These are phyloP conservation scores for Grigorovia jiainica DNA, from an alignment of 805 yeast species.

Conservation along the genomic window DNA sequence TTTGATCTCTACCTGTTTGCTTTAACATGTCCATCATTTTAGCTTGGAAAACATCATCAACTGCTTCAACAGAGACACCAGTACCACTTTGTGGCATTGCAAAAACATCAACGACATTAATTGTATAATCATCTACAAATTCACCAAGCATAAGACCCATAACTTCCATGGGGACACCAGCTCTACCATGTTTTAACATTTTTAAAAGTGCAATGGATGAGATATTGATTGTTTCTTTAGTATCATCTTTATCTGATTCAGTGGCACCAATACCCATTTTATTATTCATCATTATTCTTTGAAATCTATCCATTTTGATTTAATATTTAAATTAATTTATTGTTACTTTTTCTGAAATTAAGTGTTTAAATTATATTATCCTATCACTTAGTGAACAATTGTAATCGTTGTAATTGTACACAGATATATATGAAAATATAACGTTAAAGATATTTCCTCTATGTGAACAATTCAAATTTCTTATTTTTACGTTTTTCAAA, in stretches of 20 bases:
- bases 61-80: slow-evolving; percentile 98
- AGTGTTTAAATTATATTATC: no score
- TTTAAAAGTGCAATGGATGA: slow-evolving; percentile 90
- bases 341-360: neutral
- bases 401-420: no score
- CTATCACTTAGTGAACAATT: no score
- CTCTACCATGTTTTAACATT: slow-evolving; percentile 96
- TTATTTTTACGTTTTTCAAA: neutral
- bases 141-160: slow-evolving; percentile 99
- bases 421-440: no score
- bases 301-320: slow-evolving; percentile 33
- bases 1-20: slow-evolving; percentile 98
- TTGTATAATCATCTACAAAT: slow-evolving; percentile 93
- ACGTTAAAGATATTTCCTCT: neutral
- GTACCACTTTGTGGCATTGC: slow-evolving; percentile 99
- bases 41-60: slow-evolving; percentile 97
- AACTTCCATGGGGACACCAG: slow-evolving; percentile 78
- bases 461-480: neutral
- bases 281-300: slow-evolving; percentile 31
- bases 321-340: neutral
- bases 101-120: slow-evolving; percentile 94
- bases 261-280: slow-evolving; percentile 29
- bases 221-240: slow-evolving; percentile 91
- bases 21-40: slow-evolving; percentile 99
- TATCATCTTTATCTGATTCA: slow-evolving; percentile 83